phyloP scores from a whole-genome alignment of 1,139 yeast species.

The Citeromyces hawaiiensis region DNA sequence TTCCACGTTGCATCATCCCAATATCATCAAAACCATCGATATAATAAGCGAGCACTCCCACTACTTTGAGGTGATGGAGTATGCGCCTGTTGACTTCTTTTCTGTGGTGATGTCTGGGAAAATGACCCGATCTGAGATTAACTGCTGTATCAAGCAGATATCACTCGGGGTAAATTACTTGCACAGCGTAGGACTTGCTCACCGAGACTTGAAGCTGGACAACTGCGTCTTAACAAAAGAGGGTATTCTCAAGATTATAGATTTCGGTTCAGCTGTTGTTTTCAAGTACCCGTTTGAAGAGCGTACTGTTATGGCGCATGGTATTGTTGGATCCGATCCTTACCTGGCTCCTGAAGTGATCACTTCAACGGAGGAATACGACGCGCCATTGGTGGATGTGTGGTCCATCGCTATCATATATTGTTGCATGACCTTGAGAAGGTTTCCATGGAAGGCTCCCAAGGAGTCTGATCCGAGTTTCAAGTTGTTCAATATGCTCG shows the following conservation, averaged over 20 bases:
- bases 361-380: conserved; percentile 60
- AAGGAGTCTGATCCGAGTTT: conserved; percentile 74
- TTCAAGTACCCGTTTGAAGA: conserved; percentile 84
- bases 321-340: conserved; percentile 91
- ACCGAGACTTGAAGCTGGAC: conserved; percentile 84
- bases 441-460: conserved; percentile 98
- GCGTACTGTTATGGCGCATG: conserved; percentile 69
- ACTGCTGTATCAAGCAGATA: conserved; percentile 84
- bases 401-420: conserved; percentile 92
- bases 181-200: conserved; percentile 83
- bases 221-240: conserved; percentile 80
- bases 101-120: conserved; percentile 94
- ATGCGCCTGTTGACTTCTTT: conserved; percentile 84
- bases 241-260: conserved; percentile 84
- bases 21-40: conserved; percentile 83
- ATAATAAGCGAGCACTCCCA: conserved; percentile 83
- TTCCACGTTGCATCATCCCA: conserved; percentile 78
- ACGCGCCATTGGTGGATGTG: conserved; percentile 87
- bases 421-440: conserved; percentile 88
- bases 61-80: conserved; percentile 88
- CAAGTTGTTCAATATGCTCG: conserved; percentile 43
- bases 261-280: conserved; percentile 91
- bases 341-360: conserved; percentile 92
- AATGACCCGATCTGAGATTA: conserved; percentile 76
- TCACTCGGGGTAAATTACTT: conserved; percentile 71